phyloP scores from a whole-genome alignment of 1,284 basidiomycete genomes.

The Crepidotus sp. region DNA sequence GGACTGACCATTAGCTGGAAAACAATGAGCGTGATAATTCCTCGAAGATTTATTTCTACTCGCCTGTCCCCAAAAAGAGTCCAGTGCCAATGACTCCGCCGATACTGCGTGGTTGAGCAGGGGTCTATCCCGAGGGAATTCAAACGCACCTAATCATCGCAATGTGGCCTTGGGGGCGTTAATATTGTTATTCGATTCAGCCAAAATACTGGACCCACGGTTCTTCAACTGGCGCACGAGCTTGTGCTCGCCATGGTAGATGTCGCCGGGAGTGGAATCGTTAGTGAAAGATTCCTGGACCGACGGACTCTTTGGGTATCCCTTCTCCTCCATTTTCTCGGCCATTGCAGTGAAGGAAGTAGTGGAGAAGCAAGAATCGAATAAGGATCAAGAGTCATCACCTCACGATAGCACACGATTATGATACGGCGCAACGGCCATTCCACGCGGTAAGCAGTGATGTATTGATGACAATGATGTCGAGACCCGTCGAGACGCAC shows the following conservation, averaged over 20 bases:
- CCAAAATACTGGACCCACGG: slow-evolving; percentile 2
- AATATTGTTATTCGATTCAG: not conserved
- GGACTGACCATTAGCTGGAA: slow-evolving; percentile 26
- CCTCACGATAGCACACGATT: too few species aligned
- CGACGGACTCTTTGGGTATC: slow-evolving; percentile 15
- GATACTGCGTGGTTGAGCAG: slow-evolving; percentile 3
- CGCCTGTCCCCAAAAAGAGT: slow-evolving; percentile 53
- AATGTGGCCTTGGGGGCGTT: slow-evolving; percentile 13
- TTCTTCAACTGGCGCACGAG: slow-evolving; percentile 18
- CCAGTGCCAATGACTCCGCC: slow-evolving; percentile 66
- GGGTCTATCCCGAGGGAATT: not conserved
- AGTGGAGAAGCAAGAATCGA: not conserved
- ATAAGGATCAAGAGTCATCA: too few species aligned
- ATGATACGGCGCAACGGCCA: too few species aligned
- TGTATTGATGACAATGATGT: not conserved
- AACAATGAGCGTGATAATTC: not conserved
- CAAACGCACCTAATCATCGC: slow-evolving; percentile 17
- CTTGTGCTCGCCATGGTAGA: slow-evolving; percentile 18
- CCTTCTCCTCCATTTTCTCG: slow-evolving; percentile 12
- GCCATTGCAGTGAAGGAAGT: slow-evolving; percentile 7
- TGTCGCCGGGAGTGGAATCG: slow-evolving; percentile 6
- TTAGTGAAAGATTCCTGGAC: slow-evolving; percentile 13
- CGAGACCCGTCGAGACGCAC: too few species aligned
- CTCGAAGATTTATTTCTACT: not conserved
- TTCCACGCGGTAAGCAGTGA: not conserved